Evolutionary conservation across 192 early-diverging fungal genomes (phyloP).

Genomic region (Podila minutissima): DNA sequence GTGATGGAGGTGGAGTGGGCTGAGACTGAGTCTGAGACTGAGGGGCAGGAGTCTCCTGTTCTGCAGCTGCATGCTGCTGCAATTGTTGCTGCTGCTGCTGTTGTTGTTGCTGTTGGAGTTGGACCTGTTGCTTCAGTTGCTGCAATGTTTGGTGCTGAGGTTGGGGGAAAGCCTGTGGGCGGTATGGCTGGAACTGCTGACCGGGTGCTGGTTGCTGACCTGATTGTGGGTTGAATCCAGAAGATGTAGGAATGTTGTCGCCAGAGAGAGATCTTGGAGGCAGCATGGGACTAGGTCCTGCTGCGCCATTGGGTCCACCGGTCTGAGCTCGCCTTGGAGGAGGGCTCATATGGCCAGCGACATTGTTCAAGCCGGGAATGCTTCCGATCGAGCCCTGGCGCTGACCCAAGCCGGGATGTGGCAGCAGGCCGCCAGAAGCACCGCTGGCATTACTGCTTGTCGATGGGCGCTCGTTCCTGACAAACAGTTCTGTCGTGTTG

Average conservation of each 20-base stretch:
- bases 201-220: conserved; percentile 4
- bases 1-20: not conserved
- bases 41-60: not conserved
- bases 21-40: not conserved
- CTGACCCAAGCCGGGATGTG: conserved; percentile 3
- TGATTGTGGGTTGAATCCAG: not conserved
- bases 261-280: conserved; percentile 33
- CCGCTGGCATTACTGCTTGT: conserved; percentile 5
- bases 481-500: conserved; percentile 52
- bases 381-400: conserved; percentile 23
- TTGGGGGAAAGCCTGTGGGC: conserved; percentile 23
- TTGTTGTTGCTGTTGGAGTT: conserved; percentile 11
- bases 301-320: conserved; percentile 6
- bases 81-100: conserved; percentile 29
- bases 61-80: conserved; percentile 6
- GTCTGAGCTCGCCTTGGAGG: conserved; percentile 17
- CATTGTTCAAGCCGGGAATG: not conserved
- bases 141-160: conserved; percentile 37
- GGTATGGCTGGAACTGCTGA: conserved; percentile 15
- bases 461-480: not conserved
- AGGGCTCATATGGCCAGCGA: conserved; percentile 2
- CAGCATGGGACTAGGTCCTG: conserved; percentile 2
- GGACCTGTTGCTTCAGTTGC: conserved; percentile 30
- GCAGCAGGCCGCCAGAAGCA: not conserved
- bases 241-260: conserved; percentile 20